Evolutionary conservation across 352 stramenopile species (phyloP).

Genomic region (Phytophthora quininea): DNA sequence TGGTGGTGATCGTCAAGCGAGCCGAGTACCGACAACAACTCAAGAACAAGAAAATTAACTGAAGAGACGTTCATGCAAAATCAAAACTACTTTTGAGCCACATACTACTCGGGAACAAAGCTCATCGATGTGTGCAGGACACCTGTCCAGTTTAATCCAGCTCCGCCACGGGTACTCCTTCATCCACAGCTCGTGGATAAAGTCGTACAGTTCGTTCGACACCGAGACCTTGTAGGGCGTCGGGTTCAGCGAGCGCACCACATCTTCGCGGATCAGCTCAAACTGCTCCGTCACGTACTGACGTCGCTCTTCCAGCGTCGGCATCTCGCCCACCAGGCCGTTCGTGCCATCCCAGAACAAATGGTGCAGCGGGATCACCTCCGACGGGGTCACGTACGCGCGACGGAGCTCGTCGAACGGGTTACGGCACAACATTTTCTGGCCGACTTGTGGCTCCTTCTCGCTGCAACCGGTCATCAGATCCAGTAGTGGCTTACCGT

Average conservation of each 20-base stretch:
- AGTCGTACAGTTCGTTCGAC: slow-evolving; percentile 89
- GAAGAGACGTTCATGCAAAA: slow-evolving; percentile 24
- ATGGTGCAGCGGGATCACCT: slow-evolving; percentile 89
- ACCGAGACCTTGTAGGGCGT: slow-evolving; percentile 95
- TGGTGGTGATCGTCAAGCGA: slow-evolving; percentile 83
- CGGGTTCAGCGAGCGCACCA: slow-evolving; percentile 95
- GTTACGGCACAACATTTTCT: slow-evolving; percentile 94
- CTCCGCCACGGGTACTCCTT: slow-evolving; percentile 87
- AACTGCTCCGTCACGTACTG: slow-evolving; percentile 93
- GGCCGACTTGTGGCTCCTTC: slow-evolving; percentile 75
- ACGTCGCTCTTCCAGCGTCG: slow-evolving; percentile 79
- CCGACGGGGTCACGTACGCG: slow-evolving; percentile 92
- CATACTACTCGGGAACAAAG: slow-evolving; percentile 23
- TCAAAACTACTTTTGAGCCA: slow-evolving; percentile 34
- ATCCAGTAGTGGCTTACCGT: slow-evolving; percentile 90
- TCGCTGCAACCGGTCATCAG: slow-evolving; percentile 91
- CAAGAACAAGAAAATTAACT: slow-evolving; percentile 42
- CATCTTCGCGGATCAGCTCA: slow-evolving; percentile 92
- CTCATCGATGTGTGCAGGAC: too few species aligned
- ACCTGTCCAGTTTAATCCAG: slow-evolving; percentile 63
- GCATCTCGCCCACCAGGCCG: slow-evolving; percentile 67
- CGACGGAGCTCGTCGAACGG: slow-evolving; percentile 96
- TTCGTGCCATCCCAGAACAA: slow-evolving; percentile 92
- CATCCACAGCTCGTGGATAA: slow-evolving; percentile 97
- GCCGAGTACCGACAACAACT: slow-evolving; percentile 64